Percentiles rank a stretch among this genome's conserved stretches.
Evolutionary conservation across 2,329 filamentous ascomycete species (phyloP).

Genomic region (Sarocladiaceae sp.): DNA sequence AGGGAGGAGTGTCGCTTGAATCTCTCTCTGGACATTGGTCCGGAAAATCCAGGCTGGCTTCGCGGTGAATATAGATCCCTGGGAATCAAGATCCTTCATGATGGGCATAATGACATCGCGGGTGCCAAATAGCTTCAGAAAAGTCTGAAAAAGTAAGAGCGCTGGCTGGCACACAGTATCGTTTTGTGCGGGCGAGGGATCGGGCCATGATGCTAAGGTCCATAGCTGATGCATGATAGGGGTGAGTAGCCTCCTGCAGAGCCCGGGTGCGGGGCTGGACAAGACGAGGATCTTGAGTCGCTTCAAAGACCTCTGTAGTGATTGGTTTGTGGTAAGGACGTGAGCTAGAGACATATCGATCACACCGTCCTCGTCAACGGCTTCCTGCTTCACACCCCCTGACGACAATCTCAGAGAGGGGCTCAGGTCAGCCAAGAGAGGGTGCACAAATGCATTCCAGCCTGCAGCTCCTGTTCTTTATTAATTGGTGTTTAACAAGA

Average conservation of each 20-base stretch:
- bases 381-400: conserved; percentile 10
- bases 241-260: conserved; percentile 54
- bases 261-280: conserved; percentile 60
- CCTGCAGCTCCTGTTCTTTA: conserved; percentile 43
- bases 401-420: conserved; percentile 25
- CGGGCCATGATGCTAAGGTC: conserved; percentile 50
- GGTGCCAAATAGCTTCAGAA: conserved; percentile 50
- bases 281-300: conserved; percentile 50
- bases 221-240: conserved; percentile 57
- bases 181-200: conserved; percentile 25
- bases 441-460: conserved; percentile 56
- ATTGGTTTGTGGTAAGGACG: conserved; percentile 39
- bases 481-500: conserved; percentile 5
- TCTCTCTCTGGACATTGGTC: conserved; percentile 33
- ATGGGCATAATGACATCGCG: conserved; percentile 42
- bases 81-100: conserved; percentile 48
- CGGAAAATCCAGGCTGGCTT: conserved; percentile 47
- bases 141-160: conserved; percentile 45
- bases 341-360: conserved; percentile 37
- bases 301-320: conserved; percentile 44
- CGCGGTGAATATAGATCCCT: conserved; percentile 33
- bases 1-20: conserved; percentile 42
- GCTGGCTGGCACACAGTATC: conserved; percentile 38
- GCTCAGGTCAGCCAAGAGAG: conserved; percentile 47
- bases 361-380: conserved; percentile 29